Evolutionary conservation across 495 filamentous ascomycete genomes (phyloP).

Genomic region (Penicillium pulvis): DNA sequence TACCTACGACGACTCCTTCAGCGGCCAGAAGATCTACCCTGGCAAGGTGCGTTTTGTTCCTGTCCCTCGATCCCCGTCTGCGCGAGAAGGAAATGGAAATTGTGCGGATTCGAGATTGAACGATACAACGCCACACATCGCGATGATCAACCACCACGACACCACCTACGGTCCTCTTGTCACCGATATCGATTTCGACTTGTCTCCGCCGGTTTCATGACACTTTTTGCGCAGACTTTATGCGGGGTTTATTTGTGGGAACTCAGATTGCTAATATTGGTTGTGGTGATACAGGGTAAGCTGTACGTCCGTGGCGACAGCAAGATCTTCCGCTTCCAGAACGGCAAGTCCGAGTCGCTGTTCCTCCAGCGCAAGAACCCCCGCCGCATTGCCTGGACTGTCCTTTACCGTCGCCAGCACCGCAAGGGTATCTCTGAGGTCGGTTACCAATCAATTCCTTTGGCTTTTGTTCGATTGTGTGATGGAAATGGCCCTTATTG

Average conservation of each 20-base stretch:
- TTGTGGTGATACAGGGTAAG: slow-evolving; percentile 71
- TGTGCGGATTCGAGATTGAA: slow-evolving; percentile 22
- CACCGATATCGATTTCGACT: not conserved
- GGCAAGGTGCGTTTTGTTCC: slow-evolving; percentile 78
- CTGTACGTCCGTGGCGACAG: slow-evolving; percentile 98
- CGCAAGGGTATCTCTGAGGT: slow-evolving; percentile 99
- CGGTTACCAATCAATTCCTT: slow-evolving; percentile 46
- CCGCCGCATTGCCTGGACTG: slow-evolving; percentile 97
- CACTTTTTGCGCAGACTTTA: slow-evolving; percentile 9
- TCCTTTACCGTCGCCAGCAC: slow-evolving; percentile 96
- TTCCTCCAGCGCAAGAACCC: slow-evolving; percentile 99
- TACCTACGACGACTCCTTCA: slow-evolving; percentile 98
- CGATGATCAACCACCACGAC: slow-evolving; percentile 6
- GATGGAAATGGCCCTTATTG: not conserved
- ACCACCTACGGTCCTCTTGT: slow-evolving; percentile 8
- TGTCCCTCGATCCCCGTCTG: slow-evolving; percentile 23
- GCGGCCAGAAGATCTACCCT: slow-evolving; percentile 97
- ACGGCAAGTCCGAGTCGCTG: slow-evolving; percentile 98
- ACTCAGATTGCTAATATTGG: slow-evolving; percentile 29
- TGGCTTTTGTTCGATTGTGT: slow-evolving; percentile 18
- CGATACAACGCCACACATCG: slow-evolving; percentile 11
- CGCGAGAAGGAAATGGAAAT: slow-evolving; percentile 20
- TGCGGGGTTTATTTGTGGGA: slow-evolving; percentile 8
- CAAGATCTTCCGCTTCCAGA: slow-evolving; percentile 99
- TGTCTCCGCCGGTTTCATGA: slow-evolving; percentile 2